Base-by-base conservation (phyloP, 1,284 basidiomycete genomes). In the Rhodotorula glutinis region DNA sequence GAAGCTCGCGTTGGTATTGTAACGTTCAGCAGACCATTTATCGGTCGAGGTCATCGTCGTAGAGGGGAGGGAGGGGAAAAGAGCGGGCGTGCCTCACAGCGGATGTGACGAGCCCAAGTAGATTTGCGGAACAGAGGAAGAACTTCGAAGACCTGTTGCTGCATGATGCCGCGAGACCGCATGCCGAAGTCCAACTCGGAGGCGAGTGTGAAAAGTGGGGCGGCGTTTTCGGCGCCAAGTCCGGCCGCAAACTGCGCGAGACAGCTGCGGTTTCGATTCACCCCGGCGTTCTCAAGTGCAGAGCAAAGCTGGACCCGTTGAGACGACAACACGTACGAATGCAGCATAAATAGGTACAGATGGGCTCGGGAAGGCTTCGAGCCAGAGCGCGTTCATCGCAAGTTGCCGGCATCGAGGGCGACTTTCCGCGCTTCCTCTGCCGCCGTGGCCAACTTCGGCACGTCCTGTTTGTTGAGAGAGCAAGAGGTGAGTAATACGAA, bases 1-100 rank as follows among this genome's bases (percentile, higher is more conserved):
- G 74, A 89, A 92, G 29, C 75, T 74, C 17, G 80, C 81, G 69
- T 82, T 79, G n/a, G 73, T 80, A 78, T 84, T 85, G 76, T 90
- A 89, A 53, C 80, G 74, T 3, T 80, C 77, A 17, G 87, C 83
- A 44, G 83, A 84, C 79, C 84, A 85, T 52, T 75, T 78, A 67
- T 79, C 77, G 47, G 64, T 23, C 33, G 33, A 38, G n/a, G 19
- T 38, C 44, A 47, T 29, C 10, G n/a, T 17, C n/a, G 27, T 23
- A 25, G 38, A 40, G 13, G 10, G 23, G 38, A 40, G 38, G 10
- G 40, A 21, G 38, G 7, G 33, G 7, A 38, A 53, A n/a, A n/a
- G n/a, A n/a, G n/a, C n/a, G n/a, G n/a, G n/a, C n/a, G n/a, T n/a
- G n/a, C n/a, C n/a, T n/a, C n/a, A n/a, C n/a, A n/a, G n/a, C n/a